A percentile compares a stretch with the other conserved stretches of the same genome.
Evolutionary conservation across 163 green algal species (phyloP).

Genomic region (Scenedesmus sp.): DNA sequence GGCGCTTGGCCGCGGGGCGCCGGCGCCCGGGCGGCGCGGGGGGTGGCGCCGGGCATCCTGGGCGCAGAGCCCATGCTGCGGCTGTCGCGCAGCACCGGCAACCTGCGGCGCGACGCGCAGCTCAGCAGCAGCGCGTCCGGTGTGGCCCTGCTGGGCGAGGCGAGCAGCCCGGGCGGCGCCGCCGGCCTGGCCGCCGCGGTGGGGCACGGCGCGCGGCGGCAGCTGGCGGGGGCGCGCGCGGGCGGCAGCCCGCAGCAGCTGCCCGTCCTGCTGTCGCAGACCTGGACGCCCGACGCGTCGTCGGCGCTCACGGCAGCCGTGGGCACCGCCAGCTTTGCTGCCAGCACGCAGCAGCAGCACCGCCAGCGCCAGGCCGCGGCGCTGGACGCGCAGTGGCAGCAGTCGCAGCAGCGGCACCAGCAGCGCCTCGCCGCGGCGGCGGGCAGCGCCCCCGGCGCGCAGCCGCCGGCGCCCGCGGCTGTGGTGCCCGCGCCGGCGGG

Average conservation of each 20-base stretch:
- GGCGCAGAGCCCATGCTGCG: not conserved
- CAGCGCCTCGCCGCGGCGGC: no score
- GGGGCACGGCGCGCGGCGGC: not conserved
- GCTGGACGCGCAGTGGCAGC: slow-evolving; percentile 5
- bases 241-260: not conserved
- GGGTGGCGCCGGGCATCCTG: not conserved
- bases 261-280: not conserved
- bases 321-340: not conserved
- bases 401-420: not conserved
- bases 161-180: no score
- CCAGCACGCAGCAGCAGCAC: slow-evolving; percentile 14
- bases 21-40: not conserved
- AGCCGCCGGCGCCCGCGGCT: not conserved
- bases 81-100: slow-evolving; percentile 5
- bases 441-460: no score
- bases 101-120: not conserved
- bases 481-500: not conserved
- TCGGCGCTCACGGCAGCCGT: not conserved
- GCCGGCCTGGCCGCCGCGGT: no score
- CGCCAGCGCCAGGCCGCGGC: not conserved
- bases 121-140: not conserved
- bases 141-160: no score
- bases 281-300: not conserved
- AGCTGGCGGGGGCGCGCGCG: not conserved
- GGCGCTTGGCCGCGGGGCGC: not conserved